Base-by-base conservation (phyloP, 1,139 yeast genomes). In the Hyphopichia fennica region DNA sequence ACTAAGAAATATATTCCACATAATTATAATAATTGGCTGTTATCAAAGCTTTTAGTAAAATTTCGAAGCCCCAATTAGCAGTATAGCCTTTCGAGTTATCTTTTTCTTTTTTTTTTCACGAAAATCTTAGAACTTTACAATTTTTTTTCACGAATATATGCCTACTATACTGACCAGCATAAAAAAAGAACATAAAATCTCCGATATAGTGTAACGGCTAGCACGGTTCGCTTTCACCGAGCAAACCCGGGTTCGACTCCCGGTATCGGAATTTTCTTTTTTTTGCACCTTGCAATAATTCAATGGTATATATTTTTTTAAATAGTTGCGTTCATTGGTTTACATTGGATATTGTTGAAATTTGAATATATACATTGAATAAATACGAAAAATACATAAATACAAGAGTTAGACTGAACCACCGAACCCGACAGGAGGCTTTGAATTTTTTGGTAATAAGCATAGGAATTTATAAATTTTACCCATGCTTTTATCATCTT, bases 161-260 rank as follows among this genome's bases (percentile, higher is more conserved):
- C 10, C 10, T 7, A 10, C 10, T 10, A 8, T 8, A 22, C 7
- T 22, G 10, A 8, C 25, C 25, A 22, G 25, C 25, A 28, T 28
- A 8, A 5, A 33, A 33, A 33, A 33, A 10, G 9, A 14, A 5
- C n/a, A 34, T 11, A 20, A 34, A 34, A n/a, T 22, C 34, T 80
- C 84, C 85, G 85, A 79, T 81, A 75, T 81, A 77, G 86, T 81
- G 85, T 81, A 81, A 79, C 83, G 86, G 87, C 81, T 81, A 81
- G 82, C 86, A 81, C 85, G 83, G 84, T 79, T 76, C 84, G 83
- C 84, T 81, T 79, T 81, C 85, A 80, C 85, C 83, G 85, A 76
- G 84, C 84, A 80, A 74, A 77, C 82, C 86, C 81, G 85, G 85
- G 86, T 81, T 81, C 85, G 83, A 81, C 82, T 80, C 86, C 86